A percentile compares a stretch with the other conserved stretches of the same genome.
Conservation (phyloP, 1,284 basidiomycete species). For the Pterulicium gracile region DNA sequence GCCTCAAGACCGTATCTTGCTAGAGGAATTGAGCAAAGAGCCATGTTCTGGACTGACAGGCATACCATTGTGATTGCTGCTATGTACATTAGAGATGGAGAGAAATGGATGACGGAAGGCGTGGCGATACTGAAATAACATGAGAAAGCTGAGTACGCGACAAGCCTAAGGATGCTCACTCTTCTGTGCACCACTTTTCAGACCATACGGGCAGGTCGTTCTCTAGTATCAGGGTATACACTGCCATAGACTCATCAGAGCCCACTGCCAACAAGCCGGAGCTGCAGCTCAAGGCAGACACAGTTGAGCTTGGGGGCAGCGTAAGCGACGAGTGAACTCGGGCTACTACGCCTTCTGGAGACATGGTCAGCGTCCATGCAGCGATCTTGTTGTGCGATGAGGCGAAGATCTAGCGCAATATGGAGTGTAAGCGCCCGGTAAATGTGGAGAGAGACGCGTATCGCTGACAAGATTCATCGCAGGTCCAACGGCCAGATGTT, state of each 20-base stretch:
- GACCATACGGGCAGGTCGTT: slow-evolving; percentile 76
- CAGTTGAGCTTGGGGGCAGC: slow-evolving; percentile 38
- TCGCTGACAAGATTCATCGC: slow-evolving; percentile 68
- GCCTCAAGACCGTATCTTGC: slow-evolving; percentile 46
- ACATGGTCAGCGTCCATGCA: slow-evolving; percentile 62
- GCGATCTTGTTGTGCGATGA: slow-evolving; percentile 55
- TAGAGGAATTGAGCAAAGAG: slow-evolving; percentile 18
- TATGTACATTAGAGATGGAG: slow-evolving; percentile 68
- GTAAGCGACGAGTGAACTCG: slow-evolving; percentile 70
- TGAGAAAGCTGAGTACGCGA: too few relatives aligned
- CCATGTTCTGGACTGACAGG: slow-evolving; percentile 2
- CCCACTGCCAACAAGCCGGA: slow-evolving; percentile 66
- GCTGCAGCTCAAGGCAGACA: slow-evolving; percentile 58
- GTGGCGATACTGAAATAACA: slow-evolving; percentile 28
- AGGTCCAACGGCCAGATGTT: slow-evolving; percentile 52
- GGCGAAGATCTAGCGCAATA: slow-evolving; percentile 60
- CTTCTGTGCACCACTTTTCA: slow-evolving; percentile 50
- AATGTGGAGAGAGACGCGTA: slow-evolving; percentile 4
- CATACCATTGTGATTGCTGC: slow-evolving; percentile 50
- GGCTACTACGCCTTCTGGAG: slow-evolving; percentile 45
- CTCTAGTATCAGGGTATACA: slow-evolving; percentile 65
- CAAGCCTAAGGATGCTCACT: slow-evolving; percentile 1
- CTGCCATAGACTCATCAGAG: slow-evolving; percentile 42
- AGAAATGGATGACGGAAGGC: slow-evolving; percentile 46
- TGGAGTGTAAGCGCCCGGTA: slow-evolving; percentile 3